Base-by-base conservation (phyloP, 768 basidiomycete genomes). In the Mycena capillaripes region DNA sequence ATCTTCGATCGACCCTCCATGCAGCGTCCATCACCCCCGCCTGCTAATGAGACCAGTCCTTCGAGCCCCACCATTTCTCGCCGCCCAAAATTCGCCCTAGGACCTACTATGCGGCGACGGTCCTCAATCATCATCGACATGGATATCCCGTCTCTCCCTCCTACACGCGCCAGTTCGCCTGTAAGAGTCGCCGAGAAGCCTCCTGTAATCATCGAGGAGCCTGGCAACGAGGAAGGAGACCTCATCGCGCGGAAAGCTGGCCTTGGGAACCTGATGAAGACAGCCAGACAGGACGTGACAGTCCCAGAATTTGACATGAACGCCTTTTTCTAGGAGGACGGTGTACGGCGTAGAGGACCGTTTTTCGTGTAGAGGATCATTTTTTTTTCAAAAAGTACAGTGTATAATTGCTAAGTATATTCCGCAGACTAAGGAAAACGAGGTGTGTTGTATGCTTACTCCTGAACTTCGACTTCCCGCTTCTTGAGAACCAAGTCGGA, bases 71-170 rank as follows among this genome's bases (percentile, higher is more conserved):
- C 81, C 11, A 77, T 81, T 17, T 78, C 85, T 19, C 90, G 88
- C 42, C 84, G 84, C 29, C 82, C 84, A 8, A 79, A 84, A 67
- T 89, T 89, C 74, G 80, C 87, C 9, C 78, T 89, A 17, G 88
- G 88, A 64, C 87, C 89, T 17, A 85, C 87, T 27, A 76, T 89
- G 71, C 89, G 90, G 53, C 89, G 92, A 44, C 85, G 88, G 57
- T 89, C 93, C 4, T 93, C 93, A 8, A 94, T 97, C 74, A 77
- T 96, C 76, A 97, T 97, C 75, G 96, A 98, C 81, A 96, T 98
- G 89, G 94, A 95, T 70, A 86, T 96, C 25, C 82, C 87, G 19
- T 88, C 92, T 6, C 80, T 87, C 9, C 89, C 92, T 25, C 85
- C 90, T 1, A 91, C 91, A 4, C 86, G 89, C 57, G 80, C 82